Base-by-base conservation (phyloP, 2,329 filamentous ascomycete species). In the Huntiella bhutanensis region DNA sequence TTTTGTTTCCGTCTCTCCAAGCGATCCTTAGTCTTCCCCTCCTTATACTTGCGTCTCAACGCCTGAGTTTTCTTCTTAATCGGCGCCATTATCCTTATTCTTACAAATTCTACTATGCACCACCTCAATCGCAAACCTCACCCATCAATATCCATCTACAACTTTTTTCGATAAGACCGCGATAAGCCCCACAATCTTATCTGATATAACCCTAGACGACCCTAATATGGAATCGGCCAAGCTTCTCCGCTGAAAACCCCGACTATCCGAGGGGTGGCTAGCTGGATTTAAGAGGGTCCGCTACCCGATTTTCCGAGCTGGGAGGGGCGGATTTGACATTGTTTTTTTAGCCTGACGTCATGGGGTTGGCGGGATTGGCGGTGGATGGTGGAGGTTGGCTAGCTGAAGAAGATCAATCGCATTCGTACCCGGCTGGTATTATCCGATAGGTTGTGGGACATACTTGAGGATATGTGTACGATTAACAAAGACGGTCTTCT, bases 1-100 rank as follows among this genome's bases (percentile, higher is more conserved):
- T 62, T 60, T 7, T 63, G 56, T 52, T 66, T 65, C 37, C 64
- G 42, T 46, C 54, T 54, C 19, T 55, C 53, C 16, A 52, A 45
- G 17, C 51, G 46, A 19, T 48, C 46, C 35, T 51, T 49, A 28
- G 49, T 51, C 38, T 51, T 51, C 16, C 46, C 46, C 43, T 51
- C 46, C 35, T 49, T 48, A 36, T 49, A 49, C 34, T 49, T 49
- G 40, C 48, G 48, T 32, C 48, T 41, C 10, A 43, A 28, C 33
- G 44, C 40, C 33, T 34, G 34, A 12, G 39, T 33, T 38, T 49
- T 49, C 12, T 44, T 40, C 5, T 49, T 45, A 34, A 41, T 46
- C 13, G 44, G 28, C 7, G 48, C 44, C 48, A 49, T 49, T 6
- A 16, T 47, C 6, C 13, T 38, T 5, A 4, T 32, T 5, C 2